These are phyloP conservation scores for Penicillium rolfsii DNA, from an alignment of 2,329 filamentous ascomycete species.

Conservation along the genomic window DNA sequence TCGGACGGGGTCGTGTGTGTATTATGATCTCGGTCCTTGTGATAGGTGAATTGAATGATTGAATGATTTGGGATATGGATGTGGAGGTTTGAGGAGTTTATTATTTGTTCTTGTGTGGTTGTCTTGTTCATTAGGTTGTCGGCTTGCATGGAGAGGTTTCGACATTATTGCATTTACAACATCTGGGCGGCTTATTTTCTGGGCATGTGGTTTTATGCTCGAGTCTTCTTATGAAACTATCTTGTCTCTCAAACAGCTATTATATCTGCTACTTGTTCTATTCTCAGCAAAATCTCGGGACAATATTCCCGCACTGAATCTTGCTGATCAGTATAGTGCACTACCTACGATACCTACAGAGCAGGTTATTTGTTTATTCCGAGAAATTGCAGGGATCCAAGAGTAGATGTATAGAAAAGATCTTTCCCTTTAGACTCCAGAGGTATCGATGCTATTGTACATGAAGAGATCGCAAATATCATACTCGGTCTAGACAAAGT, in stretches of 20 bases:
- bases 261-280: neutral
- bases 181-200: conserved; percentile 12
- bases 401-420: neutral
- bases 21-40: conserved; percentile 71
- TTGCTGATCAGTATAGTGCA: conserved; percentile 6
- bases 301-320: conserved; percentile 28
- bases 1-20: conserved; percentile 77
- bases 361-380: too few relatives aligned
- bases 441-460: conserved; percentile 44
- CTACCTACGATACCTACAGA: neutral
- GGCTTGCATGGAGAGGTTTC: neutral
- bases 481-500: conserved; percentile 12
- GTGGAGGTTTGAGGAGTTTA: conserved; percentile 4
- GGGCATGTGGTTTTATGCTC: conserved; percentile 15
- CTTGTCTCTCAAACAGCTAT: neutral
- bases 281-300: conserved; percentile 24
- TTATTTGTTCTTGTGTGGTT: neutral
- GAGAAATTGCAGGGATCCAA: neutral
- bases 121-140: conserved; percentile 3
- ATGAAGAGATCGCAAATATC: conserved; percentile 24
- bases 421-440: conserved; percentile 2
- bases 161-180: conserved; percentile 11
- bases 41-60: conserved; percentile 26
- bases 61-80: neutral
- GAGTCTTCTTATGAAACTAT: conserved; percentile 9